Conservation (phyloP, 257 asterid species). For the Knoxia roxburghii region DNA sequence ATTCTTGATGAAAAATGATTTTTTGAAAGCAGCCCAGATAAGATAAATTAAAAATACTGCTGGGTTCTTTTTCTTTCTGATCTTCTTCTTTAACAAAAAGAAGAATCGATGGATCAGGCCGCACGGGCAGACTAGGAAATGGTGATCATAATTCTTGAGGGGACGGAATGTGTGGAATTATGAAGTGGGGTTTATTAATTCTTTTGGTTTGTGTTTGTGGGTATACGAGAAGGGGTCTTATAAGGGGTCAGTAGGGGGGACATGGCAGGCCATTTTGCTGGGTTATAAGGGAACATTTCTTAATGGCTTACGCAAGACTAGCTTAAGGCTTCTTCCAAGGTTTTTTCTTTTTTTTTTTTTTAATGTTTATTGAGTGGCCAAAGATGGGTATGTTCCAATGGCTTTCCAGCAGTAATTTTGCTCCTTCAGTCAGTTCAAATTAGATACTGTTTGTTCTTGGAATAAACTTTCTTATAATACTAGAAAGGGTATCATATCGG, state of each 20-base stretch:
- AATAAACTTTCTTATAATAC: not conserved
- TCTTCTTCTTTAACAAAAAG: too few species aligned
- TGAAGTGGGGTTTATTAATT: slow-evolving; percentile 20
- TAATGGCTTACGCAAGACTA: slow-evolving; percentile 57
- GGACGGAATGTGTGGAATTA: not conserved
- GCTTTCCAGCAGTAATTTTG: too few species aligned
- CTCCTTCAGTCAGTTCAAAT: not conserved
- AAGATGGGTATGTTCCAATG: too few species aligned
- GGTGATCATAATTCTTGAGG: too few species aligned
- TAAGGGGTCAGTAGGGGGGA: slow-evolving; percentile 38
- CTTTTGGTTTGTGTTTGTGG: too few species aligned
- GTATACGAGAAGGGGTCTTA: slow-evolving; percentile 21
- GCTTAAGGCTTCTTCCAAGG: not conserved
- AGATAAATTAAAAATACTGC: too few species aligned
- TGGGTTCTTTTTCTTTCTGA: too few species aligned
- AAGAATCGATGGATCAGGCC: slow-evolving; percentile 7
- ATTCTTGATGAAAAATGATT: not conserved
- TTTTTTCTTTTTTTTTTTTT: too few species aligned
- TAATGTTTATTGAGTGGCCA: too few species aligned
- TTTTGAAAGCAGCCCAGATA: not conserved
- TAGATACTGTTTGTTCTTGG: not conserved
- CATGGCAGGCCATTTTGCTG: slow-evolving; percentile 53
- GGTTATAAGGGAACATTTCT: slow-evolving; percentile 64
- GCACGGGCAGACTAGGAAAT: slow-evolving; percentile 66
- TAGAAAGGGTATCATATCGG: too few species aligned